Evolutionary conservation across 1,139 yeast genomes (phyloP).

Genomic region (Blastobotrys aristatus): DNA sequence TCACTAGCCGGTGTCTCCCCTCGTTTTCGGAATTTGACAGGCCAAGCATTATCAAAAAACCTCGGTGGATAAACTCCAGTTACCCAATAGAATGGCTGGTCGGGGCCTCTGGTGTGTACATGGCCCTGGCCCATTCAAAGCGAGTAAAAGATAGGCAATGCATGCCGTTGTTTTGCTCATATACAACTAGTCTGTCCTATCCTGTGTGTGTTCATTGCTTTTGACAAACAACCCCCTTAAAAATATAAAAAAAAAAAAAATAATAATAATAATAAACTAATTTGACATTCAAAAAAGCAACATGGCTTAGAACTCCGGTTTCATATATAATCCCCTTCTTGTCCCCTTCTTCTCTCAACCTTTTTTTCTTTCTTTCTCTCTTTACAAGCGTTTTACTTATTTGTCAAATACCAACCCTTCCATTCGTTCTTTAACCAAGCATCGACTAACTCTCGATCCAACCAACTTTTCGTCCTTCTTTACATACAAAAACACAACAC

Average conservation of each 20-base stretch:
- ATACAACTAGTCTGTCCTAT: too few relatives aligned
- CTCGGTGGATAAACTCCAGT: too few relatives aligned
- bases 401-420: constrained; percentile 9
- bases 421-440: background rate
- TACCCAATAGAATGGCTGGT: too few relatives aligned
- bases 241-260: too few relatives aligned
- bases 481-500: constrained; percentile 4
- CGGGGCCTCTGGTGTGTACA: too few relatives aligned
- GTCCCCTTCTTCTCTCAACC: constrained; percentile 1
- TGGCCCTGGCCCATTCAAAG: too few relatives aligned
- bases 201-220: too few relatives aligned
- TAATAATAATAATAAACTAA: too few relatives aligned
- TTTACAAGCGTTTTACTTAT: constrained; percentile 1
- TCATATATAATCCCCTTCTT: background rate
- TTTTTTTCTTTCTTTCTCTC: constrained; percentile 2
- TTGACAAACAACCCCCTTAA: background rate
- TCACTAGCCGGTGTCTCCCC: too few relatives aligned
- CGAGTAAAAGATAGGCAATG: background rate
- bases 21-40: background rate
- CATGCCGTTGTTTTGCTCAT: background rate
- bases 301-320: background rate
- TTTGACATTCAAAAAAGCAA: background rate
- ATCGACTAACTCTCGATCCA: constrained; percentile 2
- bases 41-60: background rate
- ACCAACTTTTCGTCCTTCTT: constrained; percentile 12